Evolutionary conservation across 495 filamentous ascomycete species (phyloP).

Genomic region (Chaetomium fimeti): DNA sequence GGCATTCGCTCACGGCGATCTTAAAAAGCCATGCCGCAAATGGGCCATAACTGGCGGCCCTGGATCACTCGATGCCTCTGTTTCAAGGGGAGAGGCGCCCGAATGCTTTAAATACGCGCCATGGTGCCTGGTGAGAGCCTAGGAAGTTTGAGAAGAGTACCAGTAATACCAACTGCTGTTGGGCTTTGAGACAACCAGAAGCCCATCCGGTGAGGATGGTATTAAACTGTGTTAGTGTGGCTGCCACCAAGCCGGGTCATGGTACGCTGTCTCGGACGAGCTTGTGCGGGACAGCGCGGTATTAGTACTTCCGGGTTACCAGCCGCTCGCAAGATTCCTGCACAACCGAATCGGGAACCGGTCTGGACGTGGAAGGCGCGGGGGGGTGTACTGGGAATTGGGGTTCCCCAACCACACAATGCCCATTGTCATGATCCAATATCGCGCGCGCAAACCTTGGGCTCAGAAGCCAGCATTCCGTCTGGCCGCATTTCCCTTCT

Average conservation of each 20-base stretch:
- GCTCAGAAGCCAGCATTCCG: background rate
- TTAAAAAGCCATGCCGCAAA: background rate
- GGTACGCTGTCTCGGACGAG: background rate
- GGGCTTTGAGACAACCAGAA: background rate
- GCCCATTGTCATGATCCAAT: background rate
- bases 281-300: background rate
- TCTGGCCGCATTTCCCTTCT: background rate
- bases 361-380: background rate
- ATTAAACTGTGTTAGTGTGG: background rate
- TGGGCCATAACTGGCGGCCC: background rate
- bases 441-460: background rate
- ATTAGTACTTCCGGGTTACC: background rate
- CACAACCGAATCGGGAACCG: slow-evolving; percentile 5
- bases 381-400: background rate
- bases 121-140: slow-evolving; percentile 2
- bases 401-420: slow-evolving; percentile 2
- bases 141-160: background rate
- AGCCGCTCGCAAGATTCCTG: background rate
- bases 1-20: background rate
- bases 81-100: background rate
- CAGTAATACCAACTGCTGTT: slow-evolving; percentile 1
- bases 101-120: background rate
- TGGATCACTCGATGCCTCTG: background rate
- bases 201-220: background rate
- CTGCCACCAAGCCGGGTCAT: background rate